Evolutionary conservation across 371 early-diverging fungal species (phyloP).

Genomic region (Sporodiniella umbellata): DNA sequence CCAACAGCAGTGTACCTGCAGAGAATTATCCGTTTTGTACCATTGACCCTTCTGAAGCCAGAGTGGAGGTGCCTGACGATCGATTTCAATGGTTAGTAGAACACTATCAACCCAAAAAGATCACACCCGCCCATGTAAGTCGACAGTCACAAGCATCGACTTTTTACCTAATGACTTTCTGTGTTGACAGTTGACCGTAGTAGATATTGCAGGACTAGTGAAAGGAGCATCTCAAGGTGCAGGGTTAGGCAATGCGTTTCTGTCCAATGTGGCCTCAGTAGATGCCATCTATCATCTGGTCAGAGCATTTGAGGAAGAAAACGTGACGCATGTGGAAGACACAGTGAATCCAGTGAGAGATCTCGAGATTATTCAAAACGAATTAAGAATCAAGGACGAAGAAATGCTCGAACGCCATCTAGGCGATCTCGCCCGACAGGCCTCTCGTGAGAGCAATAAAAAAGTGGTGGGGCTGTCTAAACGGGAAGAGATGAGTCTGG

Average conservation of each 20-base stretch:
- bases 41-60: constrained; percentile 81
- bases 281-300: constrained; percentile 95
- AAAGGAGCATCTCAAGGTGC: constrained; percentile 80
- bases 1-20: constrained; percentile 77
- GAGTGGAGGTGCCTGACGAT: constrained; percentile 80
- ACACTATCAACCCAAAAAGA: constrained; percentile 62
- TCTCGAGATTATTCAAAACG: constrained; percentile 85
- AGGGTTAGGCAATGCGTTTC: constrained; percentile 91
- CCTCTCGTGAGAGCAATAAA: constrained; percentile 59
- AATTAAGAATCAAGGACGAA: constrained; percentile 87
- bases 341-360: constrained; percentile 88
- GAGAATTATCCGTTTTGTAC: constrained; percentile 79
- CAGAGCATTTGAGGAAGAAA: constrained; percentile 80
- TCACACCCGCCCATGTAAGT: constrained; percentile 57
- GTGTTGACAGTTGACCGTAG: constrained; percentile 62
- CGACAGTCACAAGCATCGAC: neutral
- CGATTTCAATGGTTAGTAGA: constrained; percentile 74
- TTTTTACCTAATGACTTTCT: neutral
- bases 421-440: constrained; percentile 41
- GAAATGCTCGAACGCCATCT: constrained; percentile 62
- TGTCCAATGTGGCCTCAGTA: constrained; percentile 86
- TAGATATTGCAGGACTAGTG: constrained; percentile 97
- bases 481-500: constrained; percentile 73
- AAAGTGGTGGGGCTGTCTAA: constrained; percentile 65
- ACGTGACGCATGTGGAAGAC: constrained; percentile 90